phyloP scores from a whole-genome alignment of 257 asterid species.

The Capsicum chinense region DNA sequence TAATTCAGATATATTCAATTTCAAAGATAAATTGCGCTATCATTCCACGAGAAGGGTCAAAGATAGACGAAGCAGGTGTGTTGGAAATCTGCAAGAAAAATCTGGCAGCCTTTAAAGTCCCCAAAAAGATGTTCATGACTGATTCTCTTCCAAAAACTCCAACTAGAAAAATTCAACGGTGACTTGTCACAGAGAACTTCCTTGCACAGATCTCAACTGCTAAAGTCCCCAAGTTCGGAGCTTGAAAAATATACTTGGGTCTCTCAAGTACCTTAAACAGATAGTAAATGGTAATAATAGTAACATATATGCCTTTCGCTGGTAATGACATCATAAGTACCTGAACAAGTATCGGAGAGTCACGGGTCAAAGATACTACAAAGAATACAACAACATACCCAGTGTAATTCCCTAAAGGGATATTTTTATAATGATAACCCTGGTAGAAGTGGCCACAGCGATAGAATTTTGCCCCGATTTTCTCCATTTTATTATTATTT shows the following conservation, averaged over 20 bases:
- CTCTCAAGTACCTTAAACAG: background rate
- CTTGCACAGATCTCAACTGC: conserved; percentile 85
- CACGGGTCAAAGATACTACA: background rate
- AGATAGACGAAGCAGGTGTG: conserved; percentile 69
- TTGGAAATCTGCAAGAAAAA: conserved; percentile 77
- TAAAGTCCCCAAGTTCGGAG: conserved; percentile 82
- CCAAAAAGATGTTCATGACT: conserved; percentile 87
- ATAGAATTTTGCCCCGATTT: background rate
- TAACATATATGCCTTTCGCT: background rate
- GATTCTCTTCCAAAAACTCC: conserved; percentile 89
- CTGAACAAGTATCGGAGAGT: background rate
- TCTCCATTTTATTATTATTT: no score
- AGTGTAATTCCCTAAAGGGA: no score
- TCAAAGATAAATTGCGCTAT: conserved; percentile 91
- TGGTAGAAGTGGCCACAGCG: background rate
- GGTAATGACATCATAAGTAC: background rate
- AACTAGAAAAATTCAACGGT: conserved; percentile 83
- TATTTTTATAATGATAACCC: no score
- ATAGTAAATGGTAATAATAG: background rate
- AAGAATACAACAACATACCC: no score
- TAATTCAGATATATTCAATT: background rate
- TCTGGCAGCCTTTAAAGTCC: conserved; percentile 90
- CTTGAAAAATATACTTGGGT: conserved; percentile 42
- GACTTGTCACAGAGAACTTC: conserved; percentile 87
- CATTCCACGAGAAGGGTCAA: conserved; percentile 76